These are phyloP conservation scores for Goniomonas avonlea DNA, from an alignment of 78 protist genomes.

Conservation along the genomic window DNA sequence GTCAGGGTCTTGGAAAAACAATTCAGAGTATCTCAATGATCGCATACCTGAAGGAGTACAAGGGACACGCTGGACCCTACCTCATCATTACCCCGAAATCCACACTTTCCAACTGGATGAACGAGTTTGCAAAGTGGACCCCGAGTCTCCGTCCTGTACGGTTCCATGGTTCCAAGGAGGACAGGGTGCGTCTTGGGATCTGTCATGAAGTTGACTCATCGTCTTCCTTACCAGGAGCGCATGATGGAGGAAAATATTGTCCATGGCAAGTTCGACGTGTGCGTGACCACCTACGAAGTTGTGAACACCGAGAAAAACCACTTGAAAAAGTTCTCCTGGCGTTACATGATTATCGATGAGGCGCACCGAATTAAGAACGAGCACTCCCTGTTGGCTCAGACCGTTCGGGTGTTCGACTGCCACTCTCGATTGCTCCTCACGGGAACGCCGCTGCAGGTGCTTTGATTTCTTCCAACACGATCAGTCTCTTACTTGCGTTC, in stretches of 20 bases:
- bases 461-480: background rate
- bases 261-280: constrained; percentile 73
- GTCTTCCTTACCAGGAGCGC: no score
- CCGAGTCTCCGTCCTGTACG: constrained; percentile 23
- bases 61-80: constrained; percentile 67
- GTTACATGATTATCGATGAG: constrained; percentile 91
- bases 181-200: constrained; percentile 42
- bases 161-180: constrained; percentile 77
- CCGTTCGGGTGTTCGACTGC: constrained; percentile 30
- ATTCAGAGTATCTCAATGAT: constrained; percentile 75
- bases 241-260: constrained; percentile 31
- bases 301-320: constrained; percentile 63
- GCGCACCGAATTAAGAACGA: constrained; percentile 97
- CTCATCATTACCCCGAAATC: constrained; percentile 87
- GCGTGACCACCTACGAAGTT: constrained; percentile 85
- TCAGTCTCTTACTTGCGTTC: constrained; percentile 9
- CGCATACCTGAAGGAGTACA: constrained; percentile 58
- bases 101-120: constrained; percentile 69
- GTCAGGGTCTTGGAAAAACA: constrained; percentile 84
- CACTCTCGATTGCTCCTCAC: constrained; percentile 73
- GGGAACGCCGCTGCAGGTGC: constrained; percentile 90
- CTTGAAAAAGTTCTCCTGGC: constrained; percentile 70
- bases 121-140: constrained; percentile 37
- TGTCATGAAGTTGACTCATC: no score
- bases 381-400: constrained; percentile 58